Base-by-base conservation (phyloP, 257 asterid species). In the Plantago ovata region DNA sequence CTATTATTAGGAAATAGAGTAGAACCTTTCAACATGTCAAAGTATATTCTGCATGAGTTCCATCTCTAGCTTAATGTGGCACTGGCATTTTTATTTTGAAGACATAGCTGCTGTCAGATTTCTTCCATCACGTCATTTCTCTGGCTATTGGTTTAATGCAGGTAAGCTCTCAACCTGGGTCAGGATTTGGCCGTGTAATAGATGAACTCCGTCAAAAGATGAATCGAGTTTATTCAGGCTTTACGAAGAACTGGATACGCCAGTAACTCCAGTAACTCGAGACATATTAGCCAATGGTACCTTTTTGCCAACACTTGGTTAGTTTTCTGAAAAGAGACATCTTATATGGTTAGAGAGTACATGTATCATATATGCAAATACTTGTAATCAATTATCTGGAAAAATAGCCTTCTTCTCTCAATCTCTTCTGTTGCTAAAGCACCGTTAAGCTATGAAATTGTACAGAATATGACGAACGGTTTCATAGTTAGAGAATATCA, bases 381-480 rank as follows among this genome's bases (percentile, higher is more conserved):
- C 47, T 52, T 57, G 49, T 58, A 18, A 20, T 48, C 12, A 12
- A 18, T 14, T 48, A 14, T 48, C 23, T 24, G 36, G 55, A 15
- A 9, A 10, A 33, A 49, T 49, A 7, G 22, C n/a, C n/a, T 28
- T 28, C 6, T 28, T 28, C 7, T 28, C 36, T 28, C 36, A 28
- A 28, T 28, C 36, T 4, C 36, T 28, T 43, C 12, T 43, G 33
- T 56, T 64, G 65, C 60, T 57, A 47, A 72, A 84, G 95, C 73
- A 85, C 95, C 57, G 82, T 85, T 66, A 79, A 81, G 88, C 90
- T 93, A 0, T 95, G 85, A 79, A 95, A 85, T 56, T 83, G 91
- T 6, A 19, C 75, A 20, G 82, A 79, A 56, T 79, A 75, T 33
- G 94, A 83, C 50, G 95, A n/a, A 88, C 50, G 85, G 90, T 23